Evolutionary conservation across 2,329 filamentous ascomycete genomes (phyloP).

Genomic region (Neodidymelliopsis sp.): DNA sequence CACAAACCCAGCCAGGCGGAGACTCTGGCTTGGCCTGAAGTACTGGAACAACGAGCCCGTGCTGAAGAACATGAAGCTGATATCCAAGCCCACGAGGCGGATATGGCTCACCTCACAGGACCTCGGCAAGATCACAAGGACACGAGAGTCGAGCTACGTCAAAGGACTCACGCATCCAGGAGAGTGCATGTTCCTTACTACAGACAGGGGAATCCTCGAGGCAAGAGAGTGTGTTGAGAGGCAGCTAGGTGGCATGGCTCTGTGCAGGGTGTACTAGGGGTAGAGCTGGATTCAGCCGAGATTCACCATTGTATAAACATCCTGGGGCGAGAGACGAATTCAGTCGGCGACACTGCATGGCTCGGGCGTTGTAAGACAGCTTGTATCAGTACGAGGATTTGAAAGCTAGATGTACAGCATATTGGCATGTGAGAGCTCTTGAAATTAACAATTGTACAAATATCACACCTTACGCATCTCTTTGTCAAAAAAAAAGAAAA

Average conservation of each 20-base stretch:
- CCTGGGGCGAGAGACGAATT: neutral
- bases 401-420: conserved; percentile 1
- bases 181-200: conserved; percentile 82
- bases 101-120: conserved; percentile 70
- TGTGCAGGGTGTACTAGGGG: conserved; percentile 69
- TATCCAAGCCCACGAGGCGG: conserved; percentile 77
- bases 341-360: conserved; percentile 7
- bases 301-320: conserved; percentile 13
- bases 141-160: conserved; percentile 70
- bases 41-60: conserved; percentile 88
- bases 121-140: conserved; percentile 71
- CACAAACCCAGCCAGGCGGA: conserved; percentile 72
- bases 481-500: no score
- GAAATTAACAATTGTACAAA: conserved; percentile 7
- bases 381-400: conserved; percentile 20
- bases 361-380: conserved; percentile 21
- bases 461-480: conserved; percentile 7
- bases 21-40: conserved; percentile 89
- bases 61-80: conserved; percentile 68
- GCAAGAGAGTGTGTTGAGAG: conserved; percentile 80
- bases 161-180: conserved; percentile 77
- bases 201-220: conserved; percentile 80
- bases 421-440: conserved; percentile 2
- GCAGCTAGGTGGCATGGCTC: conserved; percentile 78
- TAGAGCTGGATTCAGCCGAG: neutral